Conservation (phyloP, 2,329 filamentous ascomycete species). For the Sporothrix schenckii region DNA sequence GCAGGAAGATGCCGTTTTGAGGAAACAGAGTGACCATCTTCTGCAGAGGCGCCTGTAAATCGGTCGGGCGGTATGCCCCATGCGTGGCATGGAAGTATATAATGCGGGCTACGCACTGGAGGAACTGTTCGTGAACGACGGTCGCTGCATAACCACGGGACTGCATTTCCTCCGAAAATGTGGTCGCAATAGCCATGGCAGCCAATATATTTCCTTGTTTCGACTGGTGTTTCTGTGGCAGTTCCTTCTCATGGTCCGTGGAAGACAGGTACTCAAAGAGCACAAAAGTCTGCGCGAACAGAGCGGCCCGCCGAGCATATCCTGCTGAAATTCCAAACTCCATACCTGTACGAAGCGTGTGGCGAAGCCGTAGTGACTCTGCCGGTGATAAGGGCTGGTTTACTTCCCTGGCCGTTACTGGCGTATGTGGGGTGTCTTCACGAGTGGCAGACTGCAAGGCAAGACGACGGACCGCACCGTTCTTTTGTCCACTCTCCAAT, state of each 20-base stretch:
- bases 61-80: slow-evolving; percentile 67
- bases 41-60: slow-evolving; percentile 64
- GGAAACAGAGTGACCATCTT: slow-evolving; percentile 68
- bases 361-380: slow-evolving; percentile 56
- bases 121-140: slow-evolving; percentile 61
- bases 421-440: slow-evolving; percentile 31
- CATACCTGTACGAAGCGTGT: slow-evolving; percentile 57
- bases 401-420: not conserved
- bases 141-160: slow-evolving; percentile 43
- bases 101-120: slow-evolving; percentile 66
- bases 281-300: slow-evolving; percentile 64
- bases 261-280: slow-evolving; percentile 68
- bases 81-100: slow-evolving; percentile 66
- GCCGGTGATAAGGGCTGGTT: slow-evolving; percentile 40
- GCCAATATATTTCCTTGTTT: slow-evolving; percentile 60
- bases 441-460: slow-evolving; percentile 46
- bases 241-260: not conserved
- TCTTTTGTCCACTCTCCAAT: slow-evolving; percentile 50
- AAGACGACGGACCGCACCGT: slow-evolving; percentile 46
- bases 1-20: slow-evolving; percentile 73
- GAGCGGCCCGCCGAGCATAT: slow-evolving; percentile 52
- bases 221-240: slow-evolving; percentile 43
- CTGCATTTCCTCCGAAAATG: slow-evolving; percentile 50
- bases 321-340: slow-evolving; percentile 60
- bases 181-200: slow-evolving; percentile 49